Percentiles rank a stretch among this genome's conserved stretches.
phyloP scores from a whole-genome alignment of 495 filamentous ascomycete species.

The Penicillium manginii region DNA sequence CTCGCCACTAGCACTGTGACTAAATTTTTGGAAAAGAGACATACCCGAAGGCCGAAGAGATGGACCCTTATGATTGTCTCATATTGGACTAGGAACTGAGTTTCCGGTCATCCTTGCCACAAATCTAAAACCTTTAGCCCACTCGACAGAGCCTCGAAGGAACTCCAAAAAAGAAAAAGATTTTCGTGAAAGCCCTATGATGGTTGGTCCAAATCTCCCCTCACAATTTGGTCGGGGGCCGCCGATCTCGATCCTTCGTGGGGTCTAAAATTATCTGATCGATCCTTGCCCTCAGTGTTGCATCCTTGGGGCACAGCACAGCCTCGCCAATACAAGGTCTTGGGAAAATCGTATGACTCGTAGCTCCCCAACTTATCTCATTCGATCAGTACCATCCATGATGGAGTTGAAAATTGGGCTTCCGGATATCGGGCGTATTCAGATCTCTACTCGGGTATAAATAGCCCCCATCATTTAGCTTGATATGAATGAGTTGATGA shows the following conservation, averaged over 20 bases:
- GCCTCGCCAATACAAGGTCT: not conserved
- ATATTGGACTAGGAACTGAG: not conserved
- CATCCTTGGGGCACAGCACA: not conserved
- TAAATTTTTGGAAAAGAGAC: not conserved
- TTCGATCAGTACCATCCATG: no score
- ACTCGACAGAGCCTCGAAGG: not conserved
- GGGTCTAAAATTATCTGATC: constrained; percentile 3
- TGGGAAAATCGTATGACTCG: no score
- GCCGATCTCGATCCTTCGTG: not conserved
- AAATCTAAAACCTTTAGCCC: not conserved
- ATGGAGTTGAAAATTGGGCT: no score
- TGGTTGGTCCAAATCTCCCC: not conserved
- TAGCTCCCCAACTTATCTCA: no score
- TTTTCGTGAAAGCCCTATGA: not conserved
- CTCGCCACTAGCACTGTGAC: not conserved
- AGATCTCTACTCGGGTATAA: no score
- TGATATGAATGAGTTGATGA: no score
- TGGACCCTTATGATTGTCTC: not conserved
- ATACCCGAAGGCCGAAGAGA: not conserved
- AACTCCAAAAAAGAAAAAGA: no score
- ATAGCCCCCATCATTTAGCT: no score
- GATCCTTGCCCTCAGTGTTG: not conserved
- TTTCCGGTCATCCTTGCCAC: not conserved
- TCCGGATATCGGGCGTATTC: no score
- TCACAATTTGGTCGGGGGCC: not conserved